Evolutionary conservation across 164 flowering plant genomes (phyloP), one percentile per base, ranked within the genome.

Genomic region (Tinospora cordifolia): DNA sequence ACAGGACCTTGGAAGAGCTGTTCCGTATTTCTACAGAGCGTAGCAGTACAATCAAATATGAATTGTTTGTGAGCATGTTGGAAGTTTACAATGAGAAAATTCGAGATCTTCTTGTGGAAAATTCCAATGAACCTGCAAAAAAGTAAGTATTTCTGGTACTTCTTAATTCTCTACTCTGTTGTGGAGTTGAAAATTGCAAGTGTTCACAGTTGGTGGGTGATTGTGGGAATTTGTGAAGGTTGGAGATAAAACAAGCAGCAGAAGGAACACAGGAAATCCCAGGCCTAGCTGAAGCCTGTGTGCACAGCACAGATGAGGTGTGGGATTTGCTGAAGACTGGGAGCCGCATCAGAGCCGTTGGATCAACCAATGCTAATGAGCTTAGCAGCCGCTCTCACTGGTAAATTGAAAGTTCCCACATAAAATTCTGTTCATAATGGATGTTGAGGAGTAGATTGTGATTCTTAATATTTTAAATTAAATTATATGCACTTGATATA

Each of bases 1-100:
- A 90, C 72, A 79, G 92, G 71, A 87, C 98, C 39, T 71, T 92
- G 71, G 88, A 87, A 77, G 87, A 90, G 78, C 75, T 92, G 79
- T 92, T 92, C 62, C 83, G 77, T 15, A 67, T 84, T 66, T 81
- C 92, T 17, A 63, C 74, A 40, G 85, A 87, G 64, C 84, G 94
- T 70, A 72, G 74, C 21, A 68, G 78, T 30, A 69, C 80, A 1
- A 82, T 83, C 82, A 83, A 65, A 71, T 88, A 87, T 75, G 89
- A 86, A 67, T 67, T 92, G 68, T 82, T 63, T 76, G 98, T 90
- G 19, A 92, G 98, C 84, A 88, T 90, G 90, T 69, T 92, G 75
- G 97, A 92, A 77, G 97, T 92, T 36, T 90, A 92, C 79, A 92
- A 92, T 83, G 96, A 92, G 76, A 87, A 83, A 81, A 88, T 92